These are phyloP conservation scores for Umbelopsis sp. DNA, from an alignment of 192 early-diverging fungal species.

Conservation along the genomic window DNA sequence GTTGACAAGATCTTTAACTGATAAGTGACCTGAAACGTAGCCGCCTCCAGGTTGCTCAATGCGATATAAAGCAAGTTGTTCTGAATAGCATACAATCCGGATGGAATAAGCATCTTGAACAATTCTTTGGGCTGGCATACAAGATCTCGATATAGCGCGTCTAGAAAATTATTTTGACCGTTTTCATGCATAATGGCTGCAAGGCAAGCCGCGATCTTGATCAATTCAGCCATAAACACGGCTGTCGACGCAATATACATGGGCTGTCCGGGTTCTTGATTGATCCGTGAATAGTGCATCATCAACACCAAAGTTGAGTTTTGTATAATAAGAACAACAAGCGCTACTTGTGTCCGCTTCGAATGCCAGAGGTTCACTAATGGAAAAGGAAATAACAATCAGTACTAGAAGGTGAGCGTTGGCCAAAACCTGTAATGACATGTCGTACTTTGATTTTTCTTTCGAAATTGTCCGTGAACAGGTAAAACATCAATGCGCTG, in stretches of 20 bases:
- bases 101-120: constrained; percentile 71
- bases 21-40: constrained; percentile 85
- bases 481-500: constrained; percentile 1
- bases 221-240: constrained; percentile 13
- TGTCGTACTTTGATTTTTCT: neutral
- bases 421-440: neutral
- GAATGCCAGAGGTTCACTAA: neutral
- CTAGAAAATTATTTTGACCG: constrained; percentile 10
- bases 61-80: constrained; percentile 85
- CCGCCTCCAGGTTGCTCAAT: constrained; percentile 71
- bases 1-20: constrained; percentile 87
- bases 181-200: neutral
- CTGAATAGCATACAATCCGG: constrained; percentile 73
- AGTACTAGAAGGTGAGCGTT: neutral
- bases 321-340: constrained; percentile 59
- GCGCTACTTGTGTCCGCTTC: constrained; percentile 4
- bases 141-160: constrained; percentile 41
- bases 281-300: constrained; percentile 55
- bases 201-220: constrained; percentile 15
- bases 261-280: constrained; percentile 10
- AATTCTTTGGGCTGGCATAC: constrained; percentile 31
- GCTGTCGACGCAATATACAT: constrained; percentile 58
- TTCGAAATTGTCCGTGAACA: neutral
- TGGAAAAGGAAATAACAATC: neutral
- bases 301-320: constrained; percentile 52